These are phyloP conservation scores for Pythium biforme DNA, from an alignment of 352 stramenopile species.

Conservation along the genomic window DNA sequence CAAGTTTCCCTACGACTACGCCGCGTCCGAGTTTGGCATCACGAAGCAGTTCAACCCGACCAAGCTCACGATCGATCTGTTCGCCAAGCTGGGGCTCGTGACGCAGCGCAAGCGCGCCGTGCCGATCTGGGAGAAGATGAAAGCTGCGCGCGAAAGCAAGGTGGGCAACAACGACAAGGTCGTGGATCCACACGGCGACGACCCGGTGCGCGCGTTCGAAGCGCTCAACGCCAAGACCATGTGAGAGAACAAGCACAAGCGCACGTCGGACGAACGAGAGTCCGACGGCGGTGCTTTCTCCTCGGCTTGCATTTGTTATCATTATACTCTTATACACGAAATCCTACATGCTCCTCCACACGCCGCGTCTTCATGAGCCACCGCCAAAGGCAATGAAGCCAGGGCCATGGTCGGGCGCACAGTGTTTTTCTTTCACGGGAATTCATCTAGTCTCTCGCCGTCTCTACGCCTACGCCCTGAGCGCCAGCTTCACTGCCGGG, in stretches of 20 bases:
- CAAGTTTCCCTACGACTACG: conserved; percentile 99
- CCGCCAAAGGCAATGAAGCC: no score
- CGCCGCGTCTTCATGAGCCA: no score
- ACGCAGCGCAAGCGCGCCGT: conserved; percentile 94
- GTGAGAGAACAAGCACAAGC: not conserved
- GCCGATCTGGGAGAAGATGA: conserved; percentile 94
- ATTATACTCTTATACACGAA: no score
- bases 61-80: conserved; percentile 96
- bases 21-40: conserved; percentile 96
- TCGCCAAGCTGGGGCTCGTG: conserved; percentile 91
- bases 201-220: conserved; percentile 51
- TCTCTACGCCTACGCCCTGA: no score
- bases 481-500: no score
- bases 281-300: no score
- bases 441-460: no score
- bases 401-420: no score
- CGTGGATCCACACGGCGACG: conserved; percentile 55
- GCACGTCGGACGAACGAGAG: not conserved
- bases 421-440: no score
- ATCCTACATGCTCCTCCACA: no score
- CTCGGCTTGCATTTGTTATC: not conserved
- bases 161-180: conserved; percentile 37
- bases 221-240: conserved; percentile 65
- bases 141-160: conserved; percentile 37
- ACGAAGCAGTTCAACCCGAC: conserved; percentile 97